Conservation (phyloP, 1,284 basidiomycete species). For the Leucocoprinus gongylophorus region DNA sequence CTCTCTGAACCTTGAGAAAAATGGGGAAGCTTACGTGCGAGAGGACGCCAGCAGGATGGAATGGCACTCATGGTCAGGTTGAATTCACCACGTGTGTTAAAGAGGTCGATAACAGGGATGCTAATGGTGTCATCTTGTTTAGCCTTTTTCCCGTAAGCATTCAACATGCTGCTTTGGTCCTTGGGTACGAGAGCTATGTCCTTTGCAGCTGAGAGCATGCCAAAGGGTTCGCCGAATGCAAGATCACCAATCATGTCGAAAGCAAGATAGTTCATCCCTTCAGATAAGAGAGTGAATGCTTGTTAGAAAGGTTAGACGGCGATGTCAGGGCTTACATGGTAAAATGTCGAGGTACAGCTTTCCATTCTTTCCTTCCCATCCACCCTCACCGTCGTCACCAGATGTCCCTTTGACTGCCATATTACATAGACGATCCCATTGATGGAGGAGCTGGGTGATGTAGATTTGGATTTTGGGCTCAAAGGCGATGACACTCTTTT, state of each 20-base stretch:
- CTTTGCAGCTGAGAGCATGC: slow-evolving; percentile 75
- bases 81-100: slow-evolving; percentile 87
- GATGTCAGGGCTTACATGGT: slow-evolving; percentile 44
- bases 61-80: slow-evolving; percentile 80
- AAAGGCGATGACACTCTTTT: slow-evolving; percentile 76
- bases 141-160: slow-evolving; percentile 44
- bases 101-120: slow-evolving; percentile 78
- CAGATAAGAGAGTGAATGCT: background rate
- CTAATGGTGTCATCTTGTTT: slow-evolving; percentile 41
- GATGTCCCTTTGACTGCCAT: slow-evolving; percentile 45
- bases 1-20: slow-evolving; percentile 64
- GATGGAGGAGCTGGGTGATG: slow-evolving; percentile 54
- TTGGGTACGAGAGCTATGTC: slow-evolving; percentile 63
- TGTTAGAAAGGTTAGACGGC: background rate
- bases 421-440: slow-evolving; percentile 76
- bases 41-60: slow-evolving; percentile 65
- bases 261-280: slow-evolving; percentile 56
- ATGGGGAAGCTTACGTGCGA: slow-evolving; percentile 65
- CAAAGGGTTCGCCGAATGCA: slow-evolving; percentile 83
- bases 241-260: slow-evolving; percentile 87
- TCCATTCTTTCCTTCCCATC: slow-evolving; percentile 55
- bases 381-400: slow-evolving; percentile 57
- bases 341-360: slow-evolving; percentile 69
- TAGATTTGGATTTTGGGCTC: slow-evolving; percentile 70
- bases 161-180: slow-evolving; percentile 42